These are phyloP conservation scores for Neurospora terricola DNA, from an alignment of 495 filamentous ascomycete genomes.

Conservation along the genomic window DNA sequence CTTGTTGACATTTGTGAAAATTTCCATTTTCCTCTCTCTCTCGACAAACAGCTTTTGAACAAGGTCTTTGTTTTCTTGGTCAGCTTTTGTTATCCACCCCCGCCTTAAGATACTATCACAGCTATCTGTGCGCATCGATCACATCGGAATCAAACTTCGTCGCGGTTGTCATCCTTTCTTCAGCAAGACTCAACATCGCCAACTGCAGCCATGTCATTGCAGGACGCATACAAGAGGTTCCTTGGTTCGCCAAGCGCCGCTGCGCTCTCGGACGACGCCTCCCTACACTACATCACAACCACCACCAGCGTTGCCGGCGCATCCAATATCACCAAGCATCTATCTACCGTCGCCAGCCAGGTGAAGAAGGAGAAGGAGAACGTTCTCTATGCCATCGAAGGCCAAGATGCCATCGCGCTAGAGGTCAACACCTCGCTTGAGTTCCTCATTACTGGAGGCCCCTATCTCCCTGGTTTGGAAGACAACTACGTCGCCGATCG, in stretches of 20 bases:
- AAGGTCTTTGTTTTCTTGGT: background rate
- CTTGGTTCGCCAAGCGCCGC: conserved; percentile 57
- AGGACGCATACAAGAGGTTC: conserved; percentile 33
- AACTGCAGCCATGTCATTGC: background rate
- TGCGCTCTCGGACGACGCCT: conserved; percentile 57
- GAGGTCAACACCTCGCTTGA: conserved; percentile 79
- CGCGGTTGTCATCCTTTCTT: background rate
- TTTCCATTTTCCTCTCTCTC: background rate
- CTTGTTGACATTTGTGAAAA: background rate
- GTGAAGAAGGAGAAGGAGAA: conserved; percentile 73
- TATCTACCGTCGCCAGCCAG: conserved; percentile 52
- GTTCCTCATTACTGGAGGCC: conserved; percentile 69
- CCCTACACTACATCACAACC: conserved; percentile 89
- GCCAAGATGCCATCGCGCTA: conserved; percentile 53
- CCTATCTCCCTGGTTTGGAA: conserved; percentile 81
- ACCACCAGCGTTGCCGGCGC: conserved; percentile 59
- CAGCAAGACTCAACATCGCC: background rate
- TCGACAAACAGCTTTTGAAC: background rate
- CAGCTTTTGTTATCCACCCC: background rate
- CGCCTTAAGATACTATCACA: background rate
- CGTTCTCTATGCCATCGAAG: conserved; percentile 61
- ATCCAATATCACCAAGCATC: conserved; percentile 68
- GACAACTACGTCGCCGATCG: conserved; percentile 90
- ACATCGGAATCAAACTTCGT: background rate
- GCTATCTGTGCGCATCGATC: background rate